Conservation (phyloP, 1,284 basidiomycete species). For the Mycena sp. region DNA sequence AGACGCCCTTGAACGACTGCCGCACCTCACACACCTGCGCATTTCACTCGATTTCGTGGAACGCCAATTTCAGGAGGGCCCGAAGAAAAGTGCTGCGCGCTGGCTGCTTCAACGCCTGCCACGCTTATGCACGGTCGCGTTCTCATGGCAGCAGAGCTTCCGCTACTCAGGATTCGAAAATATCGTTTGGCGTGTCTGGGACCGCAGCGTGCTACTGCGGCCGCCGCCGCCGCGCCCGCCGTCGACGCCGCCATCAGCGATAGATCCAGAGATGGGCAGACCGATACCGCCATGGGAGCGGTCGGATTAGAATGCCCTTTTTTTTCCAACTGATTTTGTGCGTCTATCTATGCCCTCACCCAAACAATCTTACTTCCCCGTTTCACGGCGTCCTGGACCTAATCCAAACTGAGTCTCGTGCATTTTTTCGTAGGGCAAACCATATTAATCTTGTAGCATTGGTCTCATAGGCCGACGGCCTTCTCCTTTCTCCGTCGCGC, state of each 20-base stretch:
- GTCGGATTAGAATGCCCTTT: no score
- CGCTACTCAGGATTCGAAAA: background rate
- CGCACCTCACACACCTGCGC: background rate
- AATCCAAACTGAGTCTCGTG: no score
- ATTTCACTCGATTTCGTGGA: slow-evolving; percentile 1
- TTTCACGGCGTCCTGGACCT: no score
- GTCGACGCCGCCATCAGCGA: background rate
- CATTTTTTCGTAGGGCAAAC: no score
- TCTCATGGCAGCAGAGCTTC: background rate
- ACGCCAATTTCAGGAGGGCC: background rate
- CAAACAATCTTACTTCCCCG: no score
- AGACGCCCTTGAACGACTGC: background rate
- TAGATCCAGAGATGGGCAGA: no score
- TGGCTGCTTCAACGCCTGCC: background rate
- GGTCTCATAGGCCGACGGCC: no score
- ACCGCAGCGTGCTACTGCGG: slow-evolving; percentile 1
- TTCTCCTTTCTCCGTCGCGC: no score
- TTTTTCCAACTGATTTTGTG: no score
- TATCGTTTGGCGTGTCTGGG: background rate
- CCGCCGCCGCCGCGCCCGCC: background rate
- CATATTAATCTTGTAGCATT: no score
- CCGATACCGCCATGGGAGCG: no score
- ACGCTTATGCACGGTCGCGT: background rate
- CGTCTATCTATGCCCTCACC: no score
- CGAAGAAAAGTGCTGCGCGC: background rate